A percentile compares a stretch with the other conserved stretches of the same genome.
Evolutionary conservation across 2,329 filamentous ascomycete species (phyloP).

Genomic region (Fusarium udum): DNA sequence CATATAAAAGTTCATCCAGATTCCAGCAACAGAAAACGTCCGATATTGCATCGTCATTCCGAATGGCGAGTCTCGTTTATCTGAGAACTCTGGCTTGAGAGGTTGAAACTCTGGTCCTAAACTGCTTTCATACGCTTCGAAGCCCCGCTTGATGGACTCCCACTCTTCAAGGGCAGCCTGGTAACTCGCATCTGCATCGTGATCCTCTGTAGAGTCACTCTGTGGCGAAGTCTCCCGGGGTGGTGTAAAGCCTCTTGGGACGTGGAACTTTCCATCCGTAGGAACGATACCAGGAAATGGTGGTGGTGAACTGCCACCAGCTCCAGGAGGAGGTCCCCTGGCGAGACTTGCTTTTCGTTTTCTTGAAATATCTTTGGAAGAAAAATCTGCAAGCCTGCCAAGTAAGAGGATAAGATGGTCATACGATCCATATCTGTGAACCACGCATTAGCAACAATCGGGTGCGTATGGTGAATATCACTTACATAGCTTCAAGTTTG

Average conservation of each 20-base stretch:
- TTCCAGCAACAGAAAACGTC: constrained; percentile 84
- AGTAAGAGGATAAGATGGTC: constrained; percentile 88
- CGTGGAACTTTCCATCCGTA: constrained; percentile 58
- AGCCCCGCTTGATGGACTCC: constrained; percentile 76
- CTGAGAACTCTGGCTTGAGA: constrained; percentile 73
- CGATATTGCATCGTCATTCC: constrained; percentile 83
- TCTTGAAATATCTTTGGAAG: constrained; percentile 77
- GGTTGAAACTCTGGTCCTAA: constrained; percentile 82
- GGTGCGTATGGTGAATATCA: neutral
- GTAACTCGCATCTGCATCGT: constrained; percentile 71
- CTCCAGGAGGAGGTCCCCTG: constrained; percentile 42
- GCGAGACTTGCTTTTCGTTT: constrained; percentile 71
- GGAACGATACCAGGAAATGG: constrained; percentile 67
- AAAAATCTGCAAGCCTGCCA: constrained; percentile 81
- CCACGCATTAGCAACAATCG: constrained; percentile 38
- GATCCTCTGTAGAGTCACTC: constrained; percentile 58
- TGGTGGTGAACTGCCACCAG: constrained; percentile 47
- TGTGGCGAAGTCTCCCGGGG: constrained; percentile 56
- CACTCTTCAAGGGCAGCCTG: constrained; percentile 81
- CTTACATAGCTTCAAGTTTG: constrained; percentile 75
- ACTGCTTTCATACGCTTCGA: constrained; percentile 71
- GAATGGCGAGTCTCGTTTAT: constrained; percentile 75
- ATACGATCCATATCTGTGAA: constrained; percentile 79
- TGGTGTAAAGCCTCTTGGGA: constrained; percentile 65
- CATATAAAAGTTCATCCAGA: constrained; percentile 91